A percentile compares a stretch with the other conserved stretches of the same genome.
phyloP scores from a whole-genome alignment of 257 asterid genomes.

The Eustoma russellianum region DNA sequence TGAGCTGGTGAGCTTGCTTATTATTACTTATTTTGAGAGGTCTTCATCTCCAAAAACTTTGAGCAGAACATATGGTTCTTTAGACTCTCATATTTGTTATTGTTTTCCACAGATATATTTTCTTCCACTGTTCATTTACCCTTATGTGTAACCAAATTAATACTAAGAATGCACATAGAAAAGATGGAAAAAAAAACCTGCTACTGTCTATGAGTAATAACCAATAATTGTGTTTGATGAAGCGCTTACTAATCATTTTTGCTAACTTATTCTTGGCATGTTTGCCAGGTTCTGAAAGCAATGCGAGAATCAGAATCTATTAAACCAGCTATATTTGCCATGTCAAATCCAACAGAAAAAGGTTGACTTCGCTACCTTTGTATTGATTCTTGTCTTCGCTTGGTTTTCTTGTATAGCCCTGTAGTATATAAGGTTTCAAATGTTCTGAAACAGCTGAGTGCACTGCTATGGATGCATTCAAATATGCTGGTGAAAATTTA shows the following conservation, averaged over 20 bases:
- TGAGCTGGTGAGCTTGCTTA: no score
- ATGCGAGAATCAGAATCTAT: slow-evolving; percentile 76
- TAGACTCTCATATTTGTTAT: no score
- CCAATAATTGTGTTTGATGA: no score
- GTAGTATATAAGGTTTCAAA: slow-evolving; percentile 14
- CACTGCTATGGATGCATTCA: slow-evolving; percentile 84
- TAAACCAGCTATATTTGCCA: slow-evolving; percentile 94
- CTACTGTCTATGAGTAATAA: no score
- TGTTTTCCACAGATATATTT: no score
- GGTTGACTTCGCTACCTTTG: slow-evolving; percentile 37
- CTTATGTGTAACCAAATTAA: no score
- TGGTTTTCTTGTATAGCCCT: slow-evolving; percentile 9
- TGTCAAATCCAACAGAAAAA: slow-evolving; percentile 96
- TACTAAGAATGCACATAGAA: no score
- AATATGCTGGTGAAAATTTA: slow-evolving; percentile 83
- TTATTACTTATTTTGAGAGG: background rate
- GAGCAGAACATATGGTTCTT: no score
- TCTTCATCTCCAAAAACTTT: no score
- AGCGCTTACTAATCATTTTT: background rate
- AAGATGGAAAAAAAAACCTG: no score
- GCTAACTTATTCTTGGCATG: slow-evolving; percentile 16
- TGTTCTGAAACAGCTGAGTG: slow-evolving; percentile 82
- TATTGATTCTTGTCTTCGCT: slow-evolving; percentile 6
- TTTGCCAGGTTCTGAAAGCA: slow-evolving; percentile 81
- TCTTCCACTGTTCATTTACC: no score